These are phyloP conservation scores for Barbarea vulgaris DNA, from an alignment of 345 rosid species.

Conservation along the genomic window DNA sequence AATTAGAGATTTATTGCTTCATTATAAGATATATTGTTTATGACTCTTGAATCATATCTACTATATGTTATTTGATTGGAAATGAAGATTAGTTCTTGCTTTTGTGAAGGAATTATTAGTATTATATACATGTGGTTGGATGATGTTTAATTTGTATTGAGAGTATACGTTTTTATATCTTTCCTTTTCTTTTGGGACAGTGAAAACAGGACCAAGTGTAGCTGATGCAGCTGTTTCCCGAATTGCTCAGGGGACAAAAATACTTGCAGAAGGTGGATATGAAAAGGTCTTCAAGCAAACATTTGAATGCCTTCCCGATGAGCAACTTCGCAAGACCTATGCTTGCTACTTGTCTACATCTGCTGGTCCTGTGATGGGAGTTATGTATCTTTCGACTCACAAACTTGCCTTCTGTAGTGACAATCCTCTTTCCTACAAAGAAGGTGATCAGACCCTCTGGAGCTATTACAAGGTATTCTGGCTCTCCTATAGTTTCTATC, in stretches of 20 bases:
- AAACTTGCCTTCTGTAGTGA: conserved; percentile 90
- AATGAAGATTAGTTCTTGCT: neutral
- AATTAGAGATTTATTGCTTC: neutral
- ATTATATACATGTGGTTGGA: neutral
- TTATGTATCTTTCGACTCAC: conserved; percentile 72
- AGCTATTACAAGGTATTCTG: conserved; percentile 86
- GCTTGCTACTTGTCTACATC: conserved; percentile 97
- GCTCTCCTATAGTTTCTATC: neutral
- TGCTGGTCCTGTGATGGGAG: conserved; percentile 97
- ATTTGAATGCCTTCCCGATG: conserved; percentile 79
- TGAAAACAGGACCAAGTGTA: conserved; percentile 92
- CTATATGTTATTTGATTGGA: neutral
- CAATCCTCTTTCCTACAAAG: conserved; percentile 77
- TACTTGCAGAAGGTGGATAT: conserved; percentile 95
- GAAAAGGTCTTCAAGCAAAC: conserved; percentile 80
- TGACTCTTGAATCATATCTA: neutral
- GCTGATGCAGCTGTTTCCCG: conserved; percentile 91
- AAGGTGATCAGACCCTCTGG: conserved; percentile 65
- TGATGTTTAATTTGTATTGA: neutral
- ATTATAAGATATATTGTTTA: neutral
- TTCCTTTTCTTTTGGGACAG: conserved; percentile 42
- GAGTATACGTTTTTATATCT: neutral
- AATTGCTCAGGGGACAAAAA: conserved; percentile 89
- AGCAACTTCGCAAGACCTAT: conserved; percentile 68
- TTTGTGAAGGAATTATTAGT: neutral